These are phyloP conservation scores for Serendipita sp. DNA, from an alignment of 1,284 basidiomycete species.

Conservation along the genomic window DNA sequence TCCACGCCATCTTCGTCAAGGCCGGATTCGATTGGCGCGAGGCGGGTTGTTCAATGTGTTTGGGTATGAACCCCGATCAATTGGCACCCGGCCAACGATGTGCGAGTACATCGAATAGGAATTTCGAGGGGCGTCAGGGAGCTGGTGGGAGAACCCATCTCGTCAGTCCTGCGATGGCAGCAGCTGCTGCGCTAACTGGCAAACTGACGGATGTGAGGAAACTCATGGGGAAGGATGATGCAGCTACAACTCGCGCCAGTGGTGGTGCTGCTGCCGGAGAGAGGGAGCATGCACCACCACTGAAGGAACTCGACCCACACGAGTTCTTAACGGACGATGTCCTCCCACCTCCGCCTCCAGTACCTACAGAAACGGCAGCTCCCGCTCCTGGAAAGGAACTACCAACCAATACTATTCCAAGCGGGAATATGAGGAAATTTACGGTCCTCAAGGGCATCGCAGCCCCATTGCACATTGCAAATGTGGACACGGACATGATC, in stretches of 20 bases:
- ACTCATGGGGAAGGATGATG: conserved; percentile 39
- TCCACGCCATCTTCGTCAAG: conserved; percentile 82
- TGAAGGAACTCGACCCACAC: conserved; percentile 55
- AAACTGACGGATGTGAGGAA: conserved; percentile 82
- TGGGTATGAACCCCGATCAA: conserved; percentile 97
- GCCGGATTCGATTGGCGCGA: conserved; percentile 97
- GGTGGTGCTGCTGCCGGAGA: conserved; percentile 45
- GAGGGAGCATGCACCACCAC: conserved; percentile 43
- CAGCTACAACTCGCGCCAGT: conserved; percentile 22
- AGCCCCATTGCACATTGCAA: conserved; percentile 81
- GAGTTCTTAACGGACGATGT: conserved; percentile 69
- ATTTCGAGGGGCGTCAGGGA: conserved; percentile 87
- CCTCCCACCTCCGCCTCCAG: conserved; percentile 49
- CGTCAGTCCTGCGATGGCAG: conserved; percentile 90
- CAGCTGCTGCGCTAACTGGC: conserved; percentile 83
- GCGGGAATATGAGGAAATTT: conserved; percentile 59
- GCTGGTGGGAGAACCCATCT: conserved; percentile 87
- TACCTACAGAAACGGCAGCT: conserved; percentile 24
- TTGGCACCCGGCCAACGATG: conserved; percentile 81
- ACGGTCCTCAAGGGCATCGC: conserved; percentile 69
- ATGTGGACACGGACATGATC: conserved; percentile 95
- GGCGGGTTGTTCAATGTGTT: conserved; percentile 95
- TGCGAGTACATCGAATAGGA: conserved; percentile 92
- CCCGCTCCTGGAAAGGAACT: conserved; percentile 26
- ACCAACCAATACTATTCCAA: conserved; percentile 35